Base-by-base conservation (phyloP, 345 rosid genomes). In the Camelina neglecta region DNA sequence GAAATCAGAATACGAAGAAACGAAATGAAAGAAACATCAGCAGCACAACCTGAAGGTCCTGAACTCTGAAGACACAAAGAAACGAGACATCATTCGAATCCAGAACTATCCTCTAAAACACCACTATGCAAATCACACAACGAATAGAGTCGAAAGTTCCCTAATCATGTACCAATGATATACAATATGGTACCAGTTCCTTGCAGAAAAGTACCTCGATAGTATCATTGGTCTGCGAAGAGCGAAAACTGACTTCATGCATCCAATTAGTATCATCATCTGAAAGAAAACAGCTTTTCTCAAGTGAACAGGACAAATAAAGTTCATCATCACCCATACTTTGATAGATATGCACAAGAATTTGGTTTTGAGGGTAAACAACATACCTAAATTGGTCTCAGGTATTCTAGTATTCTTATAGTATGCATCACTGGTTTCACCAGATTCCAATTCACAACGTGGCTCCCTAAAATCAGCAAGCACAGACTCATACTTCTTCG, bases 121-220 rank as follows among this genome's bases (percentile, higher is more conserved):
- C 48, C 13, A 54, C 36, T 60, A 29, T 15, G 26, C 2, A 39
- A 41, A 31, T 6, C 12, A 61, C 15, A 54, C 42, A 53, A 53
- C 8, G 11, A 62, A 62, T 3, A 65, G 67, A 60, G 4, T 35
- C 9, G 11, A 74, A 47, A 57, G 11, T 36, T 58, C 60, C 56
- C 8, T 12, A 29, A 3, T 15, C 66, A 0, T 35, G 72, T 11
- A 21, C 48, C 20, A 48, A 55, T 53, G 53, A 62, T 55, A 72
- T 12, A 77, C 12, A 53, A 4, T 33, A 71, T 38, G 20, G 44
- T 55, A 62, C 35, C 23, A 45, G 59, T 62, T 63, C 53, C 12
- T 63, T 1, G 35, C 35, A 74, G 54, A 69, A 11, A 69, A 67
- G 48, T 72, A 86, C 92, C 84, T 70, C 82, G 58, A 64, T 72